phyloP scores from a whole-genome alignment of 345 rosid species.

The Corchorus capsularis region DNA sequence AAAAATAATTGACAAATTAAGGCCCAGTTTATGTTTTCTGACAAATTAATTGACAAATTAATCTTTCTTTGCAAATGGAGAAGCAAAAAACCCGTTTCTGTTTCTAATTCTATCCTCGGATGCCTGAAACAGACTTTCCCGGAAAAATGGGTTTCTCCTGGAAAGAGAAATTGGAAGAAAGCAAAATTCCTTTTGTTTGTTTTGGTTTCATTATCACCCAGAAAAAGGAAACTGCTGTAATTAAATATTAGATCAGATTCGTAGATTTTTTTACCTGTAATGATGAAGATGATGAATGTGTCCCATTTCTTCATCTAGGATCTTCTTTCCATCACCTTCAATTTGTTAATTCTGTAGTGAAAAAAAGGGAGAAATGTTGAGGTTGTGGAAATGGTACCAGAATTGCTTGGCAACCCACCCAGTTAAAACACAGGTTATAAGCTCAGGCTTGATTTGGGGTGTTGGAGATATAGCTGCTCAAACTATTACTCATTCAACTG shows the following conservation, averaged over 20 bases:
- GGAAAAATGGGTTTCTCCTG: background rate
- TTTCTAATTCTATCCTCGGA: background rate
- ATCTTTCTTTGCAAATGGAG: background rate
- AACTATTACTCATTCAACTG: constrained; percentile 34
- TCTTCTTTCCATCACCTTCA: background rate
- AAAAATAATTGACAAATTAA: background rate
- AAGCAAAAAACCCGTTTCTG: too few species aligned
- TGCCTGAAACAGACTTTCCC: background rate
- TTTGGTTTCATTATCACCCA: background rate
- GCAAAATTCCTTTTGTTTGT: background rate
- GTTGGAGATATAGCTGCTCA: constrained; percentile 47
- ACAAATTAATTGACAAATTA: background rate
- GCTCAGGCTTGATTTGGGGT: constrained; percentile 53
- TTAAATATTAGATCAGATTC: background rate
- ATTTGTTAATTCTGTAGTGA: background rate
- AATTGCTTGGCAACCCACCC: constrained; percentile 46
- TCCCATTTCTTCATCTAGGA: background rate
- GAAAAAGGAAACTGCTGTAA: background rate
- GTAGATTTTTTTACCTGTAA: background rate
- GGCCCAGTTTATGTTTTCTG: background rate
- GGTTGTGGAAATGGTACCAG: constrained; percentile 44
- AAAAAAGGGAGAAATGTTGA: constrained; percentile 24
- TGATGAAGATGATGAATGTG: background rate
- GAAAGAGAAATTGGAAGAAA: background rate
- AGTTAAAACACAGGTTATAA: constrained; percentile 41